phyloP scores from a whole-genome alignment of 768 basidiomycete genomes.

The Russula abietina region DNA sequence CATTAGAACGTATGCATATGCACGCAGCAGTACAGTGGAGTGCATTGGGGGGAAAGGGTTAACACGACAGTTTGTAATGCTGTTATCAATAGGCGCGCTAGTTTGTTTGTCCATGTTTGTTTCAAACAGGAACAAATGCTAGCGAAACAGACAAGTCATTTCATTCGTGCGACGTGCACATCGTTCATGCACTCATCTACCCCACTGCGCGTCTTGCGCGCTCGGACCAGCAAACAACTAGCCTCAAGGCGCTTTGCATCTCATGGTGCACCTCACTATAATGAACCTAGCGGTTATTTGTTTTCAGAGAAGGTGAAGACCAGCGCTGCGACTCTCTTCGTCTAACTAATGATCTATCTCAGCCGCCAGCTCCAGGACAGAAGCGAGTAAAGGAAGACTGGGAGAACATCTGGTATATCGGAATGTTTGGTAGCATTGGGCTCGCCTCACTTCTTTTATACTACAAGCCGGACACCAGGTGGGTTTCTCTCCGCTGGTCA shows the following conservation, averaged over 20 bases:
- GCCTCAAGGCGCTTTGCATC: conserved; percentile 53
- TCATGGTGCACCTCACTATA: conserved; percentile 69
- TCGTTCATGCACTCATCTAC: conserved; percentile 18
- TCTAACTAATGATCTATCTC: background rate
- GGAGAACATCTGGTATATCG: conserved; percentile 87
- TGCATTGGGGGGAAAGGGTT: too few species aligned
- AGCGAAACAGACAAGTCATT: too few species aligned
- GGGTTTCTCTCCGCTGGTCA: conserved; percentile 28
- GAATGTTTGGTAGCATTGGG: conserved; percentile 86
- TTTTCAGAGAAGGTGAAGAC: conserved; percentile 80
- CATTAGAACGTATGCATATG: too few species aligned
- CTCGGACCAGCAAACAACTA: conserved; percentile 25
- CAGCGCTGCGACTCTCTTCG: background rate
- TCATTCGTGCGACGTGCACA: too few species aligned
- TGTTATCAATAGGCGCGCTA: too few species aligned
- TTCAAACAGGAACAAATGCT: too few species aligned
- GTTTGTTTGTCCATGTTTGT: too few species aligned
- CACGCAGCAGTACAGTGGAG: too few species aligned
- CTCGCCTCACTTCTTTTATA: conserved; percentile 71
- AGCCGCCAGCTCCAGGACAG: conserved; percentile 76
- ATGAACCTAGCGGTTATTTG: conserved; percentile 81
- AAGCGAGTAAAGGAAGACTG: conserved; percentile 85
- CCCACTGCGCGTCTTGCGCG: conserved; percentile 21
- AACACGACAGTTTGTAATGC: too few species aligned
- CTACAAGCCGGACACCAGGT: conserved; percentile 95